A percentile compares a stretch with the other conserved stretches of the same genome.
Evolutionary conservation across 2,329 filamentous ascomycete species (phyloP).

Genomic region (Cladobotryum mycophilum): DNA sequence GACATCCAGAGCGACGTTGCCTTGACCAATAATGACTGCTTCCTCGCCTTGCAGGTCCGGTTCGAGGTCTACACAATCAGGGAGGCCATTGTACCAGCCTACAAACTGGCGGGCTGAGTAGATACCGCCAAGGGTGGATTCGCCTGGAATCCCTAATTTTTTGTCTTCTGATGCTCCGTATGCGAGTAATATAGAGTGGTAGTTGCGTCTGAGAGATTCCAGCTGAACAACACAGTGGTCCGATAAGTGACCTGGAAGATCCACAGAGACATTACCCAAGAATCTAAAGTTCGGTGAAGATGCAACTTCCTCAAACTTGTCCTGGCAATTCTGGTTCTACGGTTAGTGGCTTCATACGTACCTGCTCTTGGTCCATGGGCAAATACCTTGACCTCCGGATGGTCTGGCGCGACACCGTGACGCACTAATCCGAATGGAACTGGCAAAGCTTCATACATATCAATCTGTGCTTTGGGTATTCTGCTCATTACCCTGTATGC

Average conservation of each 20-base stretch:
- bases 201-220: slow-evolving; percentile 65
- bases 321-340: slow-evolving; percentile 68
- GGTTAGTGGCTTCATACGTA: neutral
- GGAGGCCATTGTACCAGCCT: slow-evolving; percentile 96
- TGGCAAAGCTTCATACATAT: slow-evolving; percentile 94
- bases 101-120: slow-evolving; percentile 90
- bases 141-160: slow-evolving; percentile 71
- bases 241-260: slow-evolving; percentile 39
- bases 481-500: slow-evolving; percentile 78
- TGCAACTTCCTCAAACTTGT: slow-evolving; percentile 87
- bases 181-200: slow-evolving; percentile 86
- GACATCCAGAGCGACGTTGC: slow-evolving; percentile 93
- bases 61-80: slow-evolving; percentile 67
- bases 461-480: slow-evolving; percentile 64
- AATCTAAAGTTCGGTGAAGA: slow-evolving; percentile 79
- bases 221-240: slow-evolving; percentile 55
- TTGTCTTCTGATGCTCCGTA: slow-evolving; percentile 87
- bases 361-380: slow-evolving; percentile 12
- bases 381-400: slow-evolving; percentile 90
- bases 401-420: slow-evolving; percentile 95
- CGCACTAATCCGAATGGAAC: slow-evolving; percentile 89
- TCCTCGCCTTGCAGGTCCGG: slow-evolving; percentile 73
- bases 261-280: slow-evolving; percentile 81
- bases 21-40: slow-evolving; percentile 85
- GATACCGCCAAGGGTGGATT: slow-evolving; percentile 64